A percentile compares a stretch with the other conserved stretches of the same genome.
Conservation (phyloP, 2,329 filamentous ascomycete species). For the Didymellaceae sp. region DNA sequence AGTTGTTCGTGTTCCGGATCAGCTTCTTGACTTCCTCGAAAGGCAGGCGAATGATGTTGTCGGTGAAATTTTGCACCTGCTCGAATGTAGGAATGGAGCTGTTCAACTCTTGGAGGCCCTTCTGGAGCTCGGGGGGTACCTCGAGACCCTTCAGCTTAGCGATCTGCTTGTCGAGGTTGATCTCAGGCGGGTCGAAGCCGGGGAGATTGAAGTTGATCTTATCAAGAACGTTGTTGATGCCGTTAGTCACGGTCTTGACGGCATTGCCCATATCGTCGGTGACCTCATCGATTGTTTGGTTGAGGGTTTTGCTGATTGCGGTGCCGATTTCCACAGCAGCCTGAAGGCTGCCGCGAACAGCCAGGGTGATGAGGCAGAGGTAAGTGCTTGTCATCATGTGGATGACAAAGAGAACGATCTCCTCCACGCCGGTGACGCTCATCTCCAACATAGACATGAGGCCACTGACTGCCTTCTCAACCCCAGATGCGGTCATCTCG, state of each 20-base stretch:
- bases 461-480: slow-evolving; percentile 80
- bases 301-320: slow-evolving; percentile 66
- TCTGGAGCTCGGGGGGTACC: slow-evolving; percentile 71
- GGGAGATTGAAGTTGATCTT: slow-evolving; percentile 51
- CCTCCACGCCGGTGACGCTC: slow-evolving; percentile 81
- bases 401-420: slow-evolving; percentile 89
- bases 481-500: slow-evolving; percentile 76
- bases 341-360: slow-evolving; percentile 79
- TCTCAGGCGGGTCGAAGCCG: slow-evolving; percentile 55
- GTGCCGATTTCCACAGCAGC: slow-evolving; percentile 69
- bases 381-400: slow-evolving; percentile 91
- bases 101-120: slow-evolving; percentile 75
- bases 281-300: slow-evolving; percentile 66
- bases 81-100: slow-evolving; percentile 81
- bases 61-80: slow-evolving; percentile 81
- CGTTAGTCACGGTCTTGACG: slow-evolving; percentile 41
- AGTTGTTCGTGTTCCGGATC: slow-evolving; percentile 73
- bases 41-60: slow-evolving; percentile 74
- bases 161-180: slow-evolving; percentile 72
- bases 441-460: slow-evolving; percentile 81
- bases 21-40: slow-evolving; percentile 80
- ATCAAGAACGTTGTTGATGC: slow-evolving; percentile 49
- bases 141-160: slow-evolving; percentile 72
- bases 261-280: slow-evolving; percentile 57
- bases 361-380: slow-evolving; percentile 84